Percentiles rank a stretch among this genome's conserved stretches.
Evolutionary conservation across 2,329 filamentous ascomycete genomes (phyloP).

Genomic region (Fusarium dlaminii): DNA sequence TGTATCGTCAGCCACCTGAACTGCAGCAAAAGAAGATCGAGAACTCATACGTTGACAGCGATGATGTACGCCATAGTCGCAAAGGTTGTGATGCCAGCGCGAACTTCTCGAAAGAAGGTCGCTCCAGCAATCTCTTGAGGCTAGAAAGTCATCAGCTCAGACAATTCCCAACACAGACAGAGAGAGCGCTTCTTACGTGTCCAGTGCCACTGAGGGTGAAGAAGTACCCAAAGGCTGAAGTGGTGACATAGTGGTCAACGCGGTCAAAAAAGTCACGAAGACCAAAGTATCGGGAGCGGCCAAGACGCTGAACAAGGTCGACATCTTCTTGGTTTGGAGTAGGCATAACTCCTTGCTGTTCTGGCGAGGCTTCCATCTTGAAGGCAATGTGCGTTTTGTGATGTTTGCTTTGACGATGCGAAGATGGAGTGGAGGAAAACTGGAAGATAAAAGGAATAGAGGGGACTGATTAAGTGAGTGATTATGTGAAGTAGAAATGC

Average conservation of each 20-base stretch:
- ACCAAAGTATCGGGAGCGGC: slow-evolving; percentile 45
- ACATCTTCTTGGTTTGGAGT: background rate
- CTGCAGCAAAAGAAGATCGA: background rate
- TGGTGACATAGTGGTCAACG: slow-evolving; percentile 50
- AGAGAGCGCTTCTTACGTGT: slow-evolving; percentile 62
- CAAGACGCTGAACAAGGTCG: background rate
- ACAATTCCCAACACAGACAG: background rate
- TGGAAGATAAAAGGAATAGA: background rate
- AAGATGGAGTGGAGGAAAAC: background rate
- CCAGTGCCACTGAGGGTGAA: slow-evolving; percentile 75
- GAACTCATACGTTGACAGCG: slow-evolving; percentile 67
- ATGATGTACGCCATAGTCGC: slow-evolving; percentile 89
- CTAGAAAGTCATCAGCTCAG: slow-evolving; percentile 51
- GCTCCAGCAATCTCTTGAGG: slow-evolving; percentile 73
- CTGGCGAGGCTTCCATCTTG: slow-evolving; percentile 24
- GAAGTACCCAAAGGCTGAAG: slow-evolving; percentile 63
- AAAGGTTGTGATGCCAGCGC: slow-evolving; percentile 82
- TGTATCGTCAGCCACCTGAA: slow-evolving; percentile 2
- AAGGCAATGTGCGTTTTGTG: background rate
- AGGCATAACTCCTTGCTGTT: slow-evolving; percentile 19
- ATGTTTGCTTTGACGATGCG: background rate
- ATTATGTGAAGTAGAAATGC: background rate
- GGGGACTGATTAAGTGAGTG: background rate
- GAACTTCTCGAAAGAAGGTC: slow-evolving; percentile 79
- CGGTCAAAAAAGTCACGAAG: slow-evolving; percentile 50